A percentile compares a stretch with the other conserved stretches of the same genome.
phyloP scores from a whole-genome alignment of 2,329 filamentous ascomycete species.

The Diaporthe aspalathi region DNA sequence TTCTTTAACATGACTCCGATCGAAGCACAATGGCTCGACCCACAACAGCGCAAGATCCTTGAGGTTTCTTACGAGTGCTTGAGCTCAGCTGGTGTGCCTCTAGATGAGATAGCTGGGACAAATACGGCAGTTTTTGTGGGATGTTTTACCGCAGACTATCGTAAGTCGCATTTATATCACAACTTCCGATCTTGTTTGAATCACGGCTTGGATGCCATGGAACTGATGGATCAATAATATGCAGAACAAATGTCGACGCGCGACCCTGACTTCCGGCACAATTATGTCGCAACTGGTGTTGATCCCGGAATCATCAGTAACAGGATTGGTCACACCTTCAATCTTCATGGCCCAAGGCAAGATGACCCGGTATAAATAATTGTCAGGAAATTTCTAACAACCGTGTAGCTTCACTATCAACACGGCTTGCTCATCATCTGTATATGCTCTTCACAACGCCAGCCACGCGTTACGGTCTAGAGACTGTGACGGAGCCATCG shows the following conservation, averaged over 20 bases:
- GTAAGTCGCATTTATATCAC: neutral
- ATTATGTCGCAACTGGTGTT: constrained; percentile 48
- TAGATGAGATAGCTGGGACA: constrained; percentile 38
- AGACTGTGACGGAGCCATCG: constrained; percentile 45
- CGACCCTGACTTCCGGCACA: constrained; percentile 45
- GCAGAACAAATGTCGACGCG: neutral
- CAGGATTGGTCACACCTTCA: constrained; percentile 52
- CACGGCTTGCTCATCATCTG: constrained; percentile 53
- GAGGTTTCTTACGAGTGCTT: constrained; percentile 57
- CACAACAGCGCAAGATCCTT: constrained; percentile 54
- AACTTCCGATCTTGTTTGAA: too few species aligned
- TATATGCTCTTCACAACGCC: constrained; percentile 44
- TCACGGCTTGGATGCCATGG: too few species aligned
- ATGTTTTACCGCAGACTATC: constrained; percentile 41
- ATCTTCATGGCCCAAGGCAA: constrained; percentile 50
- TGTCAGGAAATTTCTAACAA: neutral
- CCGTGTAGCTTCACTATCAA: constrained; percentile 41
- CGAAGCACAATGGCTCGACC: constrained; percentile 55
- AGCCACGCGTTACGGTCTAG: constrained; percentile 53
- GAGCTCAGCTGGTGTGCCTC: constrained; percentile 39
- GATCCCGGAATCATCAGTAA: constrained; percentile 52
- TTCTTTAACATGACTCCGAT: constrained; percentile 55
- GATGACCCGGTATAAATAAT: neutral
- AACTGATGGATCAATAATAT: neutral
- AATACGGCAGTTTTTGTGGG: constrained; percentile 49